Base-by-base conservation (phyloP, 345 rosid species). In the Linum usitatissimum region DNA sequence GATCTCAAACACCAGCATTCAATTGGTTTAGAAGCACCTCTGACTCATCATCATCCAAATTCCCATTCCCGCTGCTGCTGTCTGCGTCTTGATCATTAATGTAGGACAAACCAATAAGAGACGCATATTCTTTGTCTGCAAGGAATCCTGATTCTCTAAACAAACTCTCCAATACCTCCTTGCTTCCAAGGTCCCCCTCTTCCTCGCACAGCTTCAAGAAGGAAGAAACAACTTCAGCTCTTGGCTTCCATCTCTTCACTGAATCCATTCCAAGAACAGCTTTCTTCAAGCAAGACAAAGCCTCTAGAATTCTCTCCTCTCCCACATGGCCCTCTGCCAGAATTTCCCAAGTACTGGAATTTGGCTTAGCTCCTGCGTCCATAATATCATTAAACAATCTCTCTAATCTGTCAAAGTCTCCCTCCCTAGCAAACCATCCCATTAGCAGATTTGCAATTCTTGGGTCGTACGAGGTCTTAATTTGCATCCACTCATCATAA, bases 361-460 rank as follows among this genome's bases (percentile, higher is more conserved):
- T 87, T 0, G 97, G 96, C 73, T 72, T 87, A 68, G 94, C 97
- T 70, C 97, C 94, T 66, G 34, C 70, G 68, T 87, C 88, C 54
- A 71, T 54, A 79, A 93, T 86, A 72, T 78, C 81, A 57, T 81
- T 72, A 54, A 87, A 81, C 48, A 84, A 53, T 20, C 67, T 74
- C 73, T 86, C 81, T 14, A 86, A 96, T 69, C 76, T 79, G 62
- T 77, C 87, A 59, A 85, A 55, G 36, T 78, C 75, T 61, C 90
- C 83, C 71, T 81, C 83, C 73, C 76, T 85, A 18, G 85, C 83
- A 30, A 83, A 86, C 62, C 63, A 70, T 55, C 70, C 77, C 80
- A 92, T 81, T 45, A 92, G 71, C 68, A 89, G 86, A 75, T 92
- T 89, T 57, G 79, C 81, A 70, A 93, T 77, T 79, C 99, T 87